phyloP scores from a whole-genome alignment of 169 alveolate species.

The Cryptosporidium viatorum region DNA sequence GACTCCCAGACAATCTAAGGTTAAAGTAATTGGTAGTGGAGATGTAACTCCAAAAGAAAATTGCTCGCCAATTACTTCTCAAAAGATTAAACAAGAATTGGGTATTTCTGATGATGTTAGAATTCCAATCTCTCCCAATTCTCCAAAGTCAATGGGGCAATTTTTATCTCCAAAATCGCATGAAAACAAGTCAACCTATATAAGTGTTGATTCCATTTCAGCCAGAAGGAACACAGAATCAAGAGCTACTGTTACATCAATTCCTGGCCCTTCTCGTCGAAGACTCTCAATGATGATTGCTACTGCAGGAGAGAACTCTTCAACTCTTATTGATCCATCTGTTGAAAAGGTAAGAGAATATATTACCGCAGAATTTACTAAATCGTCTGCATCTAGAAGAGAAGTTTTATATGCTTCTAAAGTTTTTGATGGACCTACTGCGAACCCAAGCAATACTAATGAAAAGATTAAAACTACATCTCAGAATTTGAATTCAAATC shows the following conservation, averaged over 20 bases:
- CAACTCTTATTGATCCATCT: slow-evolving; percentile 59
- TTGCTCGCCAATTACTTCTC: slow-evolving; percentile 15
- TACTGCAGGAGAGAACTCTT: slow-evolving; percentile 65
- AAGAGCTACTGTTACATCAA: slow-evolving; percentile 11
- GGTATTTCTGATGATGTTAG: slow-evolving; percentile 26
- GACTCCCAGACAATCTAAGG: slow-evolving; percentile 54
- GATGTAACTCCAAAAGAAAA: slow-evolving; percentile 37
- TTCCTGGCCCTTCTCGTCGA: slow-evolving; percentile 76
- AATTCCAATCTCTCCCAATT: slow-evolving; percentile 39
- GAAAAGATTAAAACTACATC: background rate
- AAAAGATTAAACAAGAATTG: slow-evolving; percentile 19
- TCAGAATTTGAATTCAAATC: slow-evolving; percentile 7
- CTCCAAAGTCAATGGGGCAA: slow-evolving; percentile 49
- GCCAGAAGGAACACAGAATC: slow-evolving; percentile 70
- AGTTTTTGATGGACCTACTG: slow-evolving; percentile 1
- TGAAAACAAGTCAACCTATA: slow-evolving; percentile 8
- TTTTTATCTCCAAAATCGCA: slow-evolving; percentile 53
- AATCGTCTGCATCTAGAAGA: slow-evolving; percentile 67
- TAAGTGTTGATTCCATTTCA: background rate
- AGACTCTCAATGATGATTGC: slow-evolving; percentile 76
- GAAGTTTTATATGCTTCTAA: slow-evolving; percentile 64
- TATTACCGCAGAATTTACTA: slow-evolving; percentile 73
- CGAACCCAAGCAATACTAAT: background rate
- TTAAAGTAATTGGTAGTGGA: background rate
- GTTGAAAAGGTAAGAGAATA: slow-evolving; percentile 68